Base-by-base conservation (phyloP, 805 yeast genomes). In the Henningerozyma blattae region DNA sequence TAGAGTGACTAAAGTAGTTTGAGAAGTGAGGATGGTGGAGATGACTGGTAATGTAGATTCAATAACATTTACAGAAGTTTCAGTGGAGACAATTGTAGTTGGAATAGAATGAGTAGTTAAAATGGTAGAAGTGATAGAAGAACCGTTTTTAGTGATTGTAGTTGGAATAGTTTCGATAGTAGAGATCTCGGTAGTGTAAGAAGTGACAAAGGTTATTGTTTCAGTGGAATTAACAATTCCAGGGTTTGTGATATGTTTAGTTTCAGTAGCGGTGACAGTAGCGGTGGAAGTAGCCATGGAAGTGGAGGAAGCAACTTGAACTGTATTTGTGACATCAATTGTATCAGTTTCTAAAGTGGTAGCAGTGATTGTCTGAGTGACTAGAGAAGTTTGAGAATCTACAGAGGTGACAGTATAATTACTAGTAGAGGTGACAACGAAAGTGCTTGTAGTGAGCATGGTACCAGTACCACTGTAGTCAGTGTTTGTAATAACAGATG, bases 301-400 rank as follows among this genome's bases (percentile, higher is more conserved):
- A 7, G 24, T 25, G 26, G 13, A 9, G 7, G 28, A 22, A n/a
- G 27, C 9, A 19, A 14, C 15, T 32, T 19, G 12, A 16, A 28
- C n/a, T 3, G 31, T 30, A 25, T 20, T 16, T 3, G 30, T 30
- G 9, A 22, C 18, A 25, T 14, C 15, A 10, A 27, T 7, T 6
- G 34, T 32, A 15, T 18, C 15, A 27, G 22, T 19, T 28, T 28
- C n/a, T n/a, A n/a, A n/a, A n/a, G n/a, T n/a, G n/a, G n/a, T n/a
- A n/a, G n/a, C n/a, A n/a, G n/a, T n/a, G n/a, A n/a, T n/a, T n/a
- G n/a, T n/a, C n/a, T 7, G 8, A 10, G 28, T 26, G 15, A 26
- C 15, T 7, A 10, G 14, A 7, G 6, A 13, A 6, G 28, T 26
- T 26, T 26, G 28, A 9, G 14, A 10, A 6, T 13, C 15, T 26